Evolutionary conservation across 176 grass and related monocot genomes (phyloP).

Genomic region (Carex cristatella): DNA sequence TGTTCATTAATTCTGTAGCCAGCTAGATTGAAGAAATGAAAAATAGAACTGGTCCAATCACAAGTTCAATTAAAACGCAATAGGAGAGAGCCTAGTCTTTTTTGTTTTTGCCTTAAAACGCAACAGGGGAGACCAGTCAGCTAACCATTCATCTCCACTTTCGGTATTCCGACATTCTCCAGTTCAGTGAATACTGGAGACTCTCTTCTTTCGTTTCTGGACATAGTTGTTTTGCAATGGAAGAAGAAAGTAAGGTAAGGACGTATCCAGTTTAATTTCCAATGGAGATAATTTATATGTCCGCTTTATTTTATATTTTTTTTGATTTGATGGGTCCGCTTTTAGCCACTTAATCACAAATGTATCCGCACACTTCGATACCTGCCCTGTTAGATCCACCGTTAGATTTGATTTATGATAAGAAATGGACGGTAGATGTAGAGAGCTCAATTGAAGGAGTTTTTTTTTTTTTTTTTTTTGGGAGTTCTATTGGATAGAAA

Average conservation of each 20-base stretch:
- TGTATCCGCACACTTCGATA: not conserved
- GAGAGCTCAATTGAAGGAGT: not conserved
- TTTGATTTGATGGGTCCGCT: not conserved
- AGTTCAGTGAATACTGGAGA: not conserved
- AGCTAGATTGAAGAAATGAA: not conserved
- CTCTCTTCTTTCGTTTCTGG: not conserved
- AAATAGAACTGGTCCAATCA: not conserved
- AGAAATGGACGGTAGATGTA: conserved; percentile 21
- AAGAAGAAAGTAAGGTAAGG: too few species aligned
- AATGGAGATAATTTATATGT: not conserved
- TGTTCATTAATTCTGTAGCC: not conserved
- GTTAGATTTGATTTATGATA: conserved; percentile 5
- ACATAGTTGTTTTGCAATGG: too few species aligned
- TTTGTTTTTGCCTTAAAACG: not conserved
- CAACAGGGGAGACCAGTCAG: not conserved
- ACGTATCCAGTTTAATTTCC: not conserved
- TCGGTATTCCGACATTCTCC: not conserved
- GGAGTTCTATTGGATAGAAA: not conserved
- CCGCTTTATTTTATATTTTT: too few species aligned
- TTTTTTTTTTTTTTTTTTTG: too few species aligned
- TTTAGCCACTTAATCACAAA: conserved; percentile 1
- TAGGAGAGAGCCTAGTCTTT: not conserved
- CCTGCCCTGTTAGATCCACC: conserved; percentile 4
- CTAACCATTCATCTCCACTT: not conserved
- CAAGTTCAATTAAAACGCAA: not conserved